Base-by-base conservation (phyloP, 2,329 filamentous ascomycete species). In the Pseudogymnoascus sp. region DNA sequence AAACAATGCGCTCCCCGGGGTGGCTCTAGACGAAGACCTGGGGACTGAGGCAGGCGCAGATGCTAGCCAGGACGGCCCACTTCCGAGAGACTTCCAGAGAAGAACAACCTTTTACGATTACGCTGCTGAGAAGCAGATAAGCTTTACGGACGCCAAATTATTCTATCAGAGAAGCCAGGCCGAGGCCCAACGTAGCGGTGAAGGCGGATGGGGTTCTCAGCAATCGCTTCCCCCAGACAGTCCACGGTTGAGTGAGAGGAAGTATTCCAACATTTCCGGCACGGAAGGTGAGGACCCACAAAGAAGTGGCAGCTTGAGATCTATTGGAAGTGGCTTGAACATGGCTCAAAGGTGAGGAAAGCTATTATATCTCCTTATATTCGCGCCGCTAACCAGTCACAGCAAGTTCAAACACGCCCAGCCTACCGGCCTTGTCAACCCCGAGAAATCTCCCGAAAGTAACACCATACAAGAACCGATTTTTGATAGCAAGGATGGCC, bases 101-200 rank as follows among this genome's bases (percentile, higher is more conserved):
- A 87, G 87, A 71, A 96, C 91, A 7, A 90, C 92, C 18, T 95
- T 91, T 71, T 97, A 96, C 76, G 92, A 97, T 74, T 91, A 93
- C 70, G 88, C 93, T 59, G 89, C 90, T 60, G 94, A 99, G 75
- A 95, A 94, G 69, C 90, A 93, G 70, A 89, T 96, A 85, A 95
- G 88, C 70, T 91, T 96, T 73, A 87, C 90, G 25, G 94, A 99
- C 72, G 90, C 93, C 63, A 97, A 96, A 75, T 82, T 97, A 64
- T 96, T 97, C 77, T 99, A 96, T 74, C 93, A 97, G 76, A 83
- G 90, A 66, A 91, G 90, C 74, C 89, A 91, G 73, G 78, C 86
- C 62, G 88, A 72, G 36, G 65, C 67, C 11, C 68, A 71, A 28
- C 70, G 67, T 62, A 66, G 68, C n/a, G 69, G 69, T 12, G 66